Base-by-base conservation (phyloP, 306 rosid species). In the Dicorynia guianensis region DNA sequence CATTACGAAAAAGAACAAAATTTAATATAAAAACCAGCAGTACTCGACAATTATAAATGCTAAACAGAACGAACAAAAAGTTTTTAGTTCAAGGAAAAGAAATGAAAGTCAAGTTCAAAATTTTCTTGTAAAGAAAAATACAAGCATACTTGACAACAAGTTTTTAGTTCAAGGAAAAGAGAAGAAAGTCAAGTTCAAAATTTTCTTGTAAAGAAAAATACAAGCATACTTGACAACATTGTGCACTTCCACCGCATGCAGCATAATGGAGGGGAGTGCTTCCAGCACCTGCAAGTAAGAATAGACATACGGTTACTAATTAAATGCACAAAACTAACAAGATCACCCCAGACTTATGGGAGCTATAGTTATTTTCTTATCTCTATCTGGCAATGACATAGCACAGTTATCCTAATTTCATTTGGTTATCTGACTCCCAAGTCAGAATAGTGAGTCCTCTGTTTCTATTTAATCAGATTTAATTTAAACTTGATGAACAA, bases 201-300 rank as follows among this genome's bases (percentile, higher is more conserved):
- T 71, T 54, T 63, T 18, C 65, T 68, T 5, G 39, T 11, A 52
- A 67, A 63, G 9, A 35, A 63, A 63, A 42, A 42, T 56, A 67
- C 53, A 58, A 53, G 72, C 91, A 54, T 71, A 95, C 99, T 65
- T 92, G 89, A 83, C 99, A 95, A 78, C 97, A 92, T 78, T 95
- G 96, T 36, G 92, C 96, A 92, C 90, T 89, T 76, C 99, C 99
- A 61, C 99, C 97, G 35, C 97, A 92, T 63, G 97, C 97, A 65
- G 97, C 99, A 81, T 95, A 95, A 79, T 95, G 99, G 52, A 95
- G 97, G 65, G 99, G 85, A 58, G 97, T 89, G 88, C 99, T 95
- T 76, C 96, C 99, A 49, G 97, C 87, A 82, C 97, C 99, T 95
- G 77, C 76, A 72, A 77, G 76, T 71, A 77, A 53, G 54, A 75